Percentiles rank a stretch among this genome's conserved stretches.
phyloP scores from a whole-genome alignment of 768 basidiomycete genomes.

The Boletus huronensis region DNA sequence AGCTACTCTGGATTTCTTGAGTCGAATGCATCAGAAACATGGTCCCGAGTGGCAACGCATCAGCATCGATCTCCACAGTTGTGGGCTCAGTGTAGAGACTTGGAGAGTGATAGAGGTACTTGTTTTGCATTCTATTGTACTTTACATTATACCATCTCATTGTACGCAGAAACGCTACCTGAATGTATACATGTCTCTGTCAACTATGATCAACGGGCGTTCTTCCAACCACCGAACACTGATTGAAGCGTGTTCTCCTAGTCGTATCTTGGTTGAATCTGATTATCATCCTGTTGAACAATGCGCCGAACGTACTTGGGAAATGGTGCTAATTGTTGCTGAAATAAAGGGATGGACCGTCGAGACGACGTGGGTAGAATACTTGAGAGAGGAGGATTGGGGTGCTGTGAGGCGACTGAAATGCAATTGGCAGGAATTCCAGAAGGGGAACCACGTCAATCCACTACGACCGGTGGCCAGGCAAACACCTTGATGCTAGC shows the following conservation, averaged over 20 bases:
- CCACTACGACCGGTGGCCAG: background rate
- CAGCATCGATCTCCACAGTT: conserved; percentile 88
- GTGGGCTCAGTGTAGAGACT: conserved; percentile 74
- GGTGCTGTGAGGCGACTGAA: conserved; percentile 67
- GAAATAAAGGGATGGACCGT: conserved; percentile 73
- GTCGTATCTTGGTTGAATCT: conserved; percentile 81
- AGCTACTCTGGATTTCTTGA: conserved; percentile 64
- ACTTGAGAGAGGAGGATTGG: conserved; percentile 39
- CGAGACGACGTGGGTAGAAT: conserved; percentile 55
- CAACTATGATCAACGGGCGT: conserved; percentile 78
- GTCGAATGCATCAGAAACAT: conserved; percentile 54
- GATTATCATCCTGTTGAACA: conserved; percentile 71
- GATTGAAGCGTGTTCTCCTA: conserved; percentile 57
- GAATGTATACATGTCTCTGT: conserved; percentile 86
- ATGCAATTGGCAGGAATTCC: conserved; percentile 69
- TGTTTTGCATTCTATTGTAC: background rate
- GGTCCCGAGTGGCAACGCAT: conserved; percentile 58
- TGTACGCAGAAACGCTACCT: conserved; percentile 54
- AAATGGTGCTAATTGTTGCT: conserved; percentile 70
- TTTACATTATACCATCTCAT: conserved; percentile 8
- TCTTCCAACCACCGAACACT: conserved; percentile 61
- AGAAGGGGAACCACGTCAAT: conserved; percentile 41
- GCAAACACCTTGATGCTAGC: background rate
- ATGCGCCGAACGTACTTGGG: conserved; percentile 65
- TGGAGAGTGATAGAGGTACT: conserved; percentile 73